Conservation (phyloP, 2,329 filamentous ascomycete genomes). For the Paraconiothyrium sp. region DNA sequence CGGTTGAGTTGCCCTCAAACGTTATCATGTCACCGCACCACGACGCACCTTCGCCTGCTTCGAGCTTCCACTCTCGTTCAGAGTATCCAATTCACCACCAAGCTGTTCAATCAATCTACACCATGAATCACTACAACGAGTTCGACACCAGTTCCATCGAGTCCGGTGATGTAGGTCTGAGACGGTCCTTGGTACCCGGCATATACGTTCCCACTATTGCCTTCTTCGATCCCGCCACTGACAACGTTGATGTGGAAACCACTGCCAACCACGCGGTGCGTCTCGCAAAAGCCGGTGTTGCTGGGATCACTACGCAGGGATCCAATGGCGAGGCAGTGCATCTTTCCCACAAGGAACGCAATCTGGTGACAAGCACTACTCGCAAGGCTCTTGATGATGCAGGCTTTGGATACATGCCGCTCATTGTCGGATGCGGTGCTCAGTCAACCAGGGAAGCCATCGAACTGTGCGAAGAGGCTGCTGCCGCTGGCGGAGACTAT, state of each 20-base stretch:
- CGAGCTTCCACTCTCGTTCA: constrained; percentile 43
- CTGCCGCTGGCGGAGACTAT: constrained; percentile 75
- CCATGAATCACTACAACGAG: constrained; percentile 46
- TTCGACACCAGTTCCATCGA: constrained; percentile 51
- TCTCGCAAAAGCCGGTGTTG: constrained; percentile 76
- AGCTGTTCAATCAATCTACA: constrained; percentile 47
- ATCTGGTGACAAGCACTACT: constrained; percentile 73
- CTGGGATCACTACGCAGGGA: constrained; percentile 79
- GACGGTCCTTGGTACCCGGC: constrained; percentile 50
- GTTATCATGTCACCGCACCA: constrained; percentile 51
- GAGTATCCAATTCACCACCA: constrained; percentile 38
- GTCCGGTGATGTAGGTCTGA: constrained; percentile 44
- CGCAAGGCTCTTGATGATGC: constrained; percentile 73
- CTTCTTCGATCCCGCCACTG: constrained; percentile 54
- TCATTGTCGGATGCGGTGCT: constrained; percentile 79
- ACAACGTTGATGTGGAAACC: constrained; percentile 54
- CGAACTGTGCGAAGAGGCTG: constrained; percentile 73
- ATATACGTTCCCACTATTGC: constrained; percentile 57
- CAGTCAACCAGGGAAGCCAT: constrained; percentile 79
- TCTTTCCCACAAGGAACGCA: constrained; percentile 75
- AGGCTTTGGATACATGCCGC: constrained; percentile 71
- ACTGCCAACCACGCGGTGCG: constrained; percentile 64
- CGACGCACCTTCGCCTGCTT: constrained; percentile 49
- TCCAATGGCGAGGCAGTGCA: constrained; percentile 87
- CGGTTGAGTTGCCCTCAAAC: constrained; percentile 22